These are phyloP conservation scores for Picochlorum sp. DNA, from an alignment of 139 green algal species.

Conservation along the genomic window DNA sequence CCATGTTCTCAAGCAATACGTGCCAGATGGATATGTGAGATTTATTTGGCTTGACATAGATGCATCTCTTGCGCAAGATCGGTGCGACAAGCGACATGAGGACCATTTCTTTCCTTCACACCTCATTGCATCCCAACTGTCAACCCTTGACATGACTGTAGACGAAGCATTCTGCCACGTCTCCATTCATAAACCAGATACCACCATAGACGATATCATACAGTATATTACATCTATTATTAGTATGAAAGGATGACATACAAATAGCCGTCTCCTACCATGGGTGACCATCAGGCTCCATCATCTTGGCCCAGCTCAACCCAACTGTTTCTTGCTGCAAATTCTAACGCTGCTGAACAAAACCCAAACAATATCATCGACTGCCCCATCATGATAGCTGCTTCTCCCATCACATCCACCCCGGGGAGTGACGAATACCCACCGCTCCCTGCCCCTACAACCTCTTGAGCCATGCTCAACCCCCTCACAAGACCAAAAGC, in stretches of 20 bases:
- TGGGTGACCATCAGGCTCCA: too few relatives aligned
- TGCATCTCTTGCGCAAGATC: neutral
- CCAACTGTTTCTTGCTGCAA: slow-evolving; percentile 18
- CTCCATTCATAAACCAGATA: too few relatives aligned
- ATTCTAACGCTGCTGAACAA: slow-evolving; percentile 48
- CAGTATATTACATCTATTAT: too few relatives aligned
- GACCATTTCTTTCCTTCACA: neutral
- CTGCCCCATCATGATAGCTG: slow-evolving; percentile 40
- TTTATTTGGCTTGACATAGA: neutral
- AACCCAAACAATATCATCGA: slow-evolving; percentile 56
- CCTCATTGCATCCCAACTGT: neutral
- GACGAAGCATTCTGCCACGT: too few relatives aligned
- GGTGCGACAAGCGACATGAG: neutral
- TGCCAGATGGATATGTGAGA: neutral
- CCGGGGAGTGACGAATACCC: neutral
- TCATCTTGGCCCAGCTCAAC: neutral
- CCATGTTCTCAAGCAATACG: neutral
- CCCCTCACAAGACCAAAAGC: slow-evolving; percentile 56
- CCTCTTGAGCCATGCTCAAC: slow-evolving; percentile 19
- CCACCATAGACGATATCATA: too few relatives aligned
- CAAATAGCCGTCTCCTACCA: too few relatives aligned
- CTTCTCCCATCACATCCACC: slow-evolving; percentile 24
- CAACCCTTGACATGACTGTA: neutral
- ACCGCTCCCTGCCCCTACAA: slow-evolving; percentile 9
- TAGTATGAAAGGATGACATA: too few relatives aligned